phyloP scores from a whole-genome alignment of 2,329 filamentous ascomycete species.

The Aureobasidium sp. region DNA sequence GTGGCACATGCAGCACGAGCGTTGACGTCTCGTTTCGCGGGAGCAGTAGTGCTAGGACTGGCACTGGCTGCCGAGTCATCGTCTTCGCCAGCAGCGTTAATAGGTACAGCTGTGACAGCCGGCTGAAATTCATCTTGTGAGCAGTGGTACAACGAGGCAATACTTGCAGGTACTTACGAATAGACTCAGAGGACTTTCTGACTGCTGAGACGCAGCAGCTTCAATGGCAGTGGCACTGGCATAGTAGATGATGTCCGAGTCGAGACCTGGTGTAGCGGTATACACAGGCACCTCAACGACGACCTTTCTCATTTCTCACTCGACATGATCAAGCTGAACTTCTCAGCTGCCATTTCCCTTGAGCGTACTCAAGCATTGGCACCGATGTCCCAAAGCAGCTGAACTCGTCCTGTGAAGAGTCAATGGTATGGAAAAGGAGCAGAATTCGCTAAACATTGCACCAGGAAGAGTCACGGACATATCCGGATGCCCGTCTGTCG shows the following conservation, averaged over 20 bases:
- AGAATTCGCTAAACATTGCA: too few relatives aligned
- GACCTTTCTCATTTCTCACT: too few relatives aligned
- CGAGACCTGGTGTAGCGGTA: constrained; percentile 14
- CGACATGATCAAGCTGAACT: too few relatives aligned
- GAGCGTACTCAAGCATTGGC: too few relatives aligned
- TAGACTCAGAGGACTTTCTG: constrained; percentile 20
- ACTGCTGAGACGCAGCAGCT: constrained; percentile 1
- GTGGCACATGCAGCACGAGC: constrained; percentile 22
- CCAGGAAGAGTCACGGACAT: too few relatives aligned
- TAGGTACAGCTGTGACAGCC: background rate
- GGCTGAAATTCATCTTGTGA: too few relatives aligned
- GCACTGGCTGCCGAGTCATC: background rate
- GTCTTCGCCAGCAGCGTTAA: background rate
- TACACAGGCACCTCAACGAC: constrained; percentile 22
- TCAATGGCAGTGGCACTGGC: constrained; percentile 21
- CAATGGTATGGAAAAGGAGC: too few relatives aligned
- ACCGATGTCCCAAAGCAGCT: too few relatives aligned
- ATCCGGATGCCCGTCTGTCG: too few relatives aligned
- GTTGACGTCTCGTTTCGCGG: background rate
- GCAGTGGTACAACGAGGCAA: too few relatives aligned
- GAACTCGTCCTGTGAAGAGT: too few relatives aligned
- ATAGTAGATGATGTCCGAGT: constrained; percentile 19
- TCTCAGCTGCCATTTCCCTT: too few relatives aligned
- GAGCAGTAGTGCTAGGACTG: background rate
- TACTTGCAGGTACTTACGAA: constrained; percentile 16